A percentile compares a stretch with the other conserved stretches of the same genome.
Conservation (phyloP, 192 early-diverging fungal genomes). For the Paraglomus brasilianum region DNA sequence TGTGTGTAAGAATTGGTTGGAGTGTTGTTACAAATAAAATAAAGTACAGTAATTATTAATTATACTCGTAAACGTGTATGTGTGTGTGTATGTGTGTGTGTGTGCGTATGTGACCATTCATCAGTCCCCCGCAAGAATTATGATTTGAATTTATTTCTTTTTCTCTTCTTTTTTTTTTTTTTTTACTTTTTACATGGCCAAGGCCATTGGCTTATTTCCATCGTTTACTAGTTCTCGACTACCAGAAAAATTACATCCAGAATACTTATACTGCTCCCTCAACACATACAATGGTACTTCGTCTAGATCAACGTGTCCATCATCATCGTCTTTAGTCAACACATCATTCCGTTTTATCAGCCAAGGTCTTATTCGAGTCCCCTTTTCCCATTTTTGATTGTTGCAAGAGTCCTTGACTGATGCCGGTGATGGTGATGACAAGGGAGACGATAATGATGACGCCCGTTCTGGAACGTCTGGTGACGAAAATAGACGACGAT, state of each 20-base stretch:
- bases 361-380: too few species aligned
- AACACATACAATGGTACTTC: slow-evolving; percentile 23
- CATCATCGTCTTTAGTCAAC: slow-evolving; percentile 1
- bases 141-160: neutral
- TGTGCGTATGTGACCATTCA: too few species aligned
- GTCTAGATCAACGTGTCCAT: neutral
- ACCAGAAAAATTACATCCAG: neutral
- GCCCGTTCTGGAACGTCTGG: slow-evolving; percentile 1
- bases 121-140: neutral
- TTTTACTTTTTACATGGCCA: slow-evolving; percentile 8
- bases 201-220: neutral
- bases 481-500: neutral
- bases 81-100: too few species aligned
- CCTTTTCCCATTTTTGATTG: too few species aligned
- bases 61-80: too few species aligned
- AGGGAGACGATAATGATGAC: neutral
- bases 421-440: slow-evolving; percentile 6
- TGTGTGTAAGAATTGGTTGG: too few species aligned
- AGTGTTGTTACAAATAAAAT: too few species aligned
- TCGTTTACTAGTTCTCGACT: neutral
- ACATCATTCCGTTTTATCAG: neutral
- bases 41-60: too few species aligned
- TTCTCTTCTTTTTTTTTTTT: too few species aligned
- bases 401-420: neutral
- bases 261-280: slow-evolving; percentile 23